Evolutionary conservation across 2,329 filamentous ascomycete species (phyloP), one percentile per base, ranked within the genome.

Genomic region (Fusarium sp.): DNA sequence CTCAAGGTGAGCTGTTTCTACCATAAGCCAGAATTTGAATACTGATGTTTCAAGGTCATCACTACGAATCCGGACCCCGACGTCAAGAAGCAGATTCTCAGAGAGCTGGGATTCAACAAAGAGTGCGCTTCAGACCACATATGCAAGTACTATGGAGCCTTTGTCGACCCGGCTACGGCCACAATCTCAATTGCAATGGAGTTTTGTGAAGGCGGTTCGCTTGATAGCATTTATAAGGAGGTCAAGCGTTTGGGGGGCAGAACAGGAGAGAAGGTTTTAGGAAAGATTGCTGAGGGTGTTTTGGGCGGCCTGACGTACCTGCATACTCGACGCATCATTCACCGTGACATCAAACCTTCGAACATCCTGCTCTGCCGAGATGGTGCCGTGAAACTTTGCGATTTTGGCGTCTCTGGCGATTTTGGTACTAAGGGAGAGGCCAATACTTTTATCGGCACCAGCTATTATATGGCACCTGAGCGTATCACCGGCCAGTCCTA

Each of bases 121-220:
- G 94, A 95, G 74, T 98, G 96, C 80, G 94, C 94, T 10, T 98
- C 94, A 9, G 92, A 96, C 67, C 94, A 98, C 81, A 99, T 99
- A 78, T 99, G 96, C 83, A 91, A 93, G 72, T 99, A 99, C 84
- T 99, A 98, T 78, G 96, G 96, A 72, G 95, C 95, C 44, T 99
- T 98, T 80, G 94, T 97, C 80, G 95, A 99, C 80, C 93, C 96
- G 65, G 92, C 94, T n/a, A 97, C 94, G 15, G 94, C 95, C 56
- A 98, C 95, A 52, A 98, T 99, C 75, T 97, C 94, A 52, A 99
- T 99, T 79, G 95, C 94, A 63, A 99, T 99, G 96, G 96, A 99
- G 81, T 98, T 97, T 78, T 99, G 96, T 80, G 96, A 98, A 83
- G 96, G 96, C 64, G 96, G 96, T 59, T 97, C 94, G 51, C 88